phyloP scores from a whole-genome alignment of 495 filamentous ascomycete genomes.

The Talaromyces thailandensis region DNA sequence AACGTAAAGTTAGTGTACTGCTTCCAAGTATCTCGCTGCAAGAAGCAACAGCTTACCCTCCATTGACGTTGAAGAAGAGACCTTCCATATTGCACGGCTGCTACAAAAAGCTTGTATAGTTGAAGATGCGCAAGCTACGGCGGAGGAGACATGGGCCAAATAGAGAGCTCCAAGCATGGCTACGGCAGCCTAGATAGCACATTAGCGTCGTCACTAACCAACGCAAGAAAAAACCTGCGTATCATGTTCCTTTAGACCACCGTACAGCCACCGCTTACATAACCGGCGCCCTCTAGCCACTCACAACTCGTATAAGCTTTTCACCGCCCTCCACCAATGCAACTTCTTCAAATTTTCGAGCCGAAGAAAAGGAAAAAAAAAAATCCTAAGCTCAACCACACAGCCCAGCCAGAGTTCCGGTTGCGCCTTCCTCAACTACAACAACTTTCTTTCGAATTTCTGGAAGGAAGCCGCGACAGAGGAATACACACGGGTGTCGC shows the following conservation, averaged over 20 bases:
- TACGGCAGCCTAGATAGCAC: background rate
- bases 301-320: background rate
- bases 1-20: conserved; percentile 10
- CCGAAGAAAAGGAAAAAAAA: conserved; percentile 6
- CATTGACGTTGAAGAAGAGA: conserved; percentile 90
- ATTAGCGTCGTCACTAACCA: background rate
- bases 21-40: background rate
- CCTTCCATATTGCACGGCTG: conserved; percentile 65
- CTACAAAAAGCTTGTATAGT: background rate
- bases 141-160: background rate
- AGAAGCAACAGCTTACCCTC: conserved; percentile 53
- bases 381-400: background rate
- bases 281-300: background rate
- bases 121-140: background rate
- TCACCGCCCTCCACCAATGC: conserved; percentile 6
- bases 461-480: conserved; percentile 1
- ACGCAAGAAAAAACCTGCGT: background rate
- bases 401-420: background rate
- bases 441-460: background rate
- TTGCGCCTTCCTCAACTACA: conserved; percentile 3
- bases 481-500: conserved; percentile 18
- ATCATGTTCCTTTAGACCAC: background rate
- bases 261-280: background rate
- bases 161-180: conserved; percentile 2
- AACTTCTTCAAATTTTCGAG: conserved; percentile 6